Evolutionary conservation across 164 flowering plant species (phyloP), one percentile per base, ranked within the genome.

Genomic region (Cinnamomum chago): DNA sequence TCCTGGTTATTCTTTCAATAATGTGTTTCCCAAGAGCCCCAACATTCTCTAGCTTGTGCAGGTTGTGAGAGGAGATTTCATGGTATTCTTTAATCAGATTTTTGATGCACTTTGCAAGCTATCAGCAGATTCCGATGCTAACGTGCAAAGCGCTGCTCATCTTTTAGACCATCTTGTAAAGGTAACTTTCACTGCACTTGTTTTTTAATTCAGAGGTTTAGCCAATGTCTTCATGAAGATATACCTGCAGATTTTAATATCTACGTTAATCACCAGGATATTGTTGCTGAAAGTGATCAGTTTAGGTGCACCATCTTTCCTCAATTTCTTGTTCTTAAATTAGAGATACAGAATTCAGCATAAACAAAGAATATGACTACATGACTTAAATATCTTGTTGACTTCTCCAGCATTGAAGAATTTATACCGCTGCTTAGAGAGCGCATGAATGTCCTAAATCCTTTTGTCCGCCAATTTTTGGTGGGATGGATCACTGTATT

Each of bases 401-500:
- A 58, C 5, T 60, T 70, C 28, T 69, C 94, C 47, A 95, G 99
- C 86, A 93, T 95, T 79, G 99, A 95, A 83, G 99, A 95, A 81
- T 95, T 95, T 79, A 95, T 95, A 73, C 99, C 98, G n/a, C 74
- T 95, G 84, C 82, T 95, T 77, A 90, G 94, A 81, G 99, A 96
- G 85, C 93, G 99, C 18, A 94, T 96, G 97, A 91, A 91, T 87
- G 88, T 96, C 75, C 78, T 96, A 25, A 94, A 89, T 78, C 97
- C 98, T 62, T 92, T 83, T 83, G 99, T 93, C 47, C 97, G 99
- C 67, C 99, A 95, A 75, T 95, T 95, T 86, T 85, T 95, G 85
- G 97, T 95, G 33, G 99, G 99, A 81, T 95, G 99, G 99, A 93
- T 95, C 73, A 95, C 99, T 74, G 99, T 95, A 14, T 78, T 95